A percentile compares a stretch with the other conserved stretches of the same genome.
These are phyloP conservation scores for Actinidia arguta DNA, from an alignment of 179 eudicot genomes.

Conservation along the genomic window DNA sequence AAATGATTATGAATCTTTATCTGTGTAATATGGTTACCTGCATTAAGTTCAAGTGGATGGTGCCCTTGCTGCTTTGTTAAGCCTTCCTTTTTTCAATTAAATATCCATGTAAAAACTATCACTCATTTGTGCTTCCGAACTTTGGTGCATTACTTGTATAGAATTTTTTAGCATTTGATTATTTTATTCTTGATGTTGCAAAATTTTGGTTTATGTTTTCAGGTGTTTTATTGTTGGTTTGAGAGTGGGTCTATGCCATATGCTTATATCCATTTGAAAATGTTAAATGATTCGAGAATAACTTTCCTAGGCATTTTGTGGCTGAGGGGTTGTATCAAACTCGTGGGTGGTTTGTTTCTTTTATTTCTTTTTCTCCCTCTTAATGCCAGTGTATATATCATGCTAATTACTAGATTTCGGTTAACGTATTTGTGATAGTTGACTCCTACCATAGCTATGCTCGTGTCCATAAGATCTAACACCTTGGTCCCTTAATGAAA, in stretches of 20 bases:
- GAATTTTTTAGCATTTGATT: not conserved
- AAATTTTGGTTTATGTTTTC: slow-evolving; percentile 22
- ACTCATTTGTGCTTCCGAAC: not conserved
- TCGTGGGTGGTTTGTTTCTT: slow-evolving; percentile 86
- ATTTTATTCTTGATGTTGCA: not conserved
- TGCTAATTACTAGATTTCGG: not conserved
- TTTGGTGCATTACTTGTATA: not conserved
- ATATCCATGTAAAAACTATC: no score
- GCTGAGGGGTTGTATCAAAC: slow-evolving; percentile 99
- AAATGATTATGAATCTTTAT: not conserved
- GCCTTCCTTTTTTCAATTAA: not conserved
- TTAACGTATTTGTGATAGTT: not conserved
- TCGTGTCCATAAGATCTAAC: no score
- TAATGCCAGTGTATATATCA: not conserved
- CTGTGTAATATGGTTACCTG: not conserved
- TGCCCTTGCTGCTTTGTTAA: not conserved
- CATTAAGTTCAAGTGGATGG: not conserved
- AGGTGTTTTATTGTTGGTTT: slow-evolving; percentile 99
- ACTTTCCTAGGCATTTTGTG: slow-evolving; percentile 97
- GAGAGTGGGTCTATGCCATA: slow-evolving; percentile 99
- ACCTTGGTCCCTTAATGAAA: no score
- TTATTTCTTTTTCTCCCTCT: slow-evolving; percentile 3
- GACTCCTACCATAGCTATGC: no score
- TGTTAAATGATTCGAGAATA: slow-evolving; percentile 75
- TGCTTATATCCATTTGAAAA: slow-evolving; percentile 97